Evolutionary conservation across 202 grass and related monocot genomes (phyloP).

Genomic region (Dendrocalamus latiflorus): DNA sequence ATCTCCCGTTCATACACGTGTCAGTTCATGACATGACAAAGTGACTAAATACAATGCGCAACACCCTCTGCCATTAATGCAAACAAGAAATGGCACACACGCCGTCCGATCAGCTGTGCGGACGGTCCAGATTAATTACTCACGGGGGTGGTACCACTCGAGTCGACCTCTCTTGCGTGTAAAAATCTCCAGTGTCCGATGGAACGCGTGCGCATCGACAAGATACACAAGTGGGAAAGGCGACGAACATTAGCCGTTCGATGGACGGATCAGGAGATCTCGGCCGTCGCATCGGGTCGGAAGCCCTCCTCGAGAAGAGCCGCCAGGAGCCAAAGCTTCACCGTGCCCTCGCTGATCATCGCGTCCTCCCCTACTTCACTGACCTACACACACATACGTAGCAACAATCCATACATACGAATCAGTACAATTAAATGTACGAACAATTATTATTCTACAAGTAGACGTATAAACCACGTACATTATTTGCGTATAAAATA

Average conservation of each 20-base stretch:
- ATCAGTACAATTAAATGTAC: background rate
- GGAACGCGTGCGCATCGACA: background rate
- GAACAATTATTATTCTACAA: background rate
- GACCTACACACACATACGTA: constrained; percentile 18
- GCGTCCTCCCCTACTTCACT: constrained; percentile 26
- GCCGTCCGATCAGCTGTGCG: background rate
- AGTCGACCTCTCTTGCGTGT: no score
- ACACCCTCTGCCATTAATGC: background rate
- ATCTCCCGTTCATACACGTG: no score
- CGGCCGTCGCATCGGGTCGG: constrained; percentile 13
- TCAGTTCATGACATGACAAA: no score
- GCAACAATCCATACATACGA: background rate
- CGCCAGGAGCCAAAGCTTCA: constrained; percentile 57
- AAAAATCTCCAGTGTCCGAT: background rate
- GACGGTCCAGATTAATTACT: background rate
- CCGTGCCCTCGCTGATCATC: constrained; percentile 31
- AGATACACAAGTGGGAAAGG: background rate
- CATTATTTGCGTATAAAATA: background rate
- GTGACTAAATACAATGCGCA: background rate
- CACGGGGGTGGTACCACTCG: background rate
- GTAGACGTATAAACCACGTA: background rate
- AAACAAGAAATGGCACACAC: background rate
- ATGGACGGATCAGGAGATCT: constrained; percentile 10
- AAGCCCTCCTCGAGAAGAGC: constrained; percentile 68
- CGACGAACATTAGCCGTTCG: background rate